These are phyloP conservation scores for Podospora sp. DNA, from an alignment of 495 filamentous ascomycete species.

Conservation along the genomic window DNA sequence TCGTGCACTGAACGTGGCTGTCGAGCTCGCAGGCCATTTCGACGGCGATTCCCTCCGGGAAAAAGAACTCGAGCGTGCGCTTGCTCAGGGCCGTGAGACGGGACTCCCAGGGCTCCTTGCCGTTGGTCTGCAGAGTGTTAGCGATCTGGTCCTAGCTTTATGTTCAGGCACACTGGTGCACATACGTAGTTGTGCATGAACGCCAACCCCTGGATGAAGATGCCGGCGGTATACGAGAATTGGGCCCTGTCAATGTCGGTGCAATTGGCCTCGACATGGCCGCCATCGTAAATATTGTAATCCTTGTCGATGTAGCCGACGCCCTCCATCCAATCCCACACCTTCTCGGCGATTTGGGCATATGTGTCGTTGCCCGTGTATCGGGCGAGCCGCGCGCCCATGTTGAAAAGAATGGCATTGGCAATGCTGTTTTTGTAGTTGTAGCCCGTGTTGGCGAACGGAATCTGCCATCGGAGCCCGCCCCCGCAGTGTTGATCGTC, in stretches of 20 bases:
- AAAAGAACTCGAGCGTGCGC: constrained; percentile 59
- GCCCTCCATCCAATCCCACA: constrained; percentile 62
- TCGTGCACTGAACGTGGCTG: constrained; percentile 54
- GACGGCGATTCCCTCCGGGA: constrained; percentile 48
- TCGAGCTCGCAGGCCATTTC: constrained; percentile 66
- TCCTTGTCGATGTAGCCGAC: constrained; percentile 60
- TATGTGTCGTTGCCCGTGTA: constrained; percentile 73
- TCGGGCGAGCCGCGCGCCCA: constrained; percentile 66
- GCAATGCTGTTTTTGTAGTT: constrained; percentile 76
- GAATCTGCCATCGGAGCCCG: constrained; percentile 77
- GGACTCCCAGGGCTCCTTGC: constrained; percentile 55
- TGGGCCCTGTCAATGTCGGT: constrained; percentile 55
- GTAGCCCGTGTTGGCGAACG: constrained; percentile 69
- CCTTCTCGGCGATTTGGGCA: constrained; percentile 63
- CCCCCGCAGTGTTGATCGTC: constrained; percentile 61
- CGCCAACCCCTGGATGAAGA: constrained; percentile 65
- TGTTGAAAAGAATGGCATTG: constrained; percentile 73
- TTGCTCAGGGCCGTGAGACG: constrained; percentile 61
- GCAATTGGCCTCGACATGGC: constrained; percentile 57
- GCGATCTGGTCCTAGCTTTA: neutral
- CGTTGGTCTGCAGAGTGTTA: constrained; percentile 36
- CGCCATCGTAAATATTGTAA: constrained; percentile 68
- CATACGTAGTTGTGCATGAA: constrained; percentile 68
- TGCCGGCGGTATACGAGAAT: constrained; percentile 69
- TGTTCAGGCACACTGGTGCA: neutral